phyloP scores from a whole-genome alignment of 345 rosid genomes.

The Litchi chinensis region DNA sequence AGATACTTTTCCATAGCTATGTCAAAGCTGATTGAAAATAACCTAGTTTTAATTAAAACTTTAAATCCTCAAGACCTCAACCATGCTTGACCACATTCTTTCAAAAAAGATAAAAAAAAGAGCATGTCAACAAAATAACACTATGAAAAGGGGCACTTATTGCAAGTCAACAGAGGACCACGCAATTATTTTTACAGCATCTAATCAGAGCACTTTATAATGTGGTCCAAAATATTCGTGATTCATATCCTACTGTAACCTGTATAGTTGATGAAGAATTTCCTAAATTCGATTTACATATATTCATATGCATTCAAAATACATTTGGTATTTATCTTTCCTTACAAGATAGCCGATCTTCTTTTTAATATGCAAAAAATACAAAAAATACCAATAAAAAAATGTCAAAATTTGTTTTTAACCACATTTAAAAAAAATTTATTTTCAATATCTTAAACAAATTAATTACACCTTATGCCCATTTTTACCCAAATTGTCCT shows the following conservation, averaged over 20 bases:
- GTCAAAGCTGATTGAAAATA: background rate
- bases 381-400: too few species aligned
- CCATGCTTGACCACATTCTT: slow-evolving; percentile 2
- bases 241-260: background rate
- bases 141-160: slow-evolving; percentile 1
- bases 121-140: background rate
- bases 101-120: background rate
- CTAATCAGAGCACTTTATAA: slow-evolving; percentile 27
- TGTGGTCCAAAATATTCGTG: slow-evolving; percentile 44
- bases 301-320: background rate
- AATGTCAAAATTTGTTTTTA: too few species aligned
- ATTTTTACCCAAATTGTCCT: too few species aligned
- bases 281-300: too few species aligned
- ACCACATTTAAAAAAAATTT: too few species aligned
- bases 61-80: slow-evolving; percentile 23
- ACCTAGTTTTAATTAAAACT: background rate
- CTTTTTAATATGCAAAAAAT: too few species aligned
- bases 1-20: slow-evolving; percentile 3
- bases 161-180: slow-evolving; percentile 36
- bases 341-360: too few species aligned
- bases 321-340: background rate
- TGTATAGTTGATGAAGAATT: background rate
- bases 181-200: slow-evolving; percentile 28
- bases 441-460: too few species aligned
- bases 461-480: too few species aligned